phyloP scores from a whole-genome alignment of 176 grass and related monocot genomes.

The Oryza punctata region DNA sequence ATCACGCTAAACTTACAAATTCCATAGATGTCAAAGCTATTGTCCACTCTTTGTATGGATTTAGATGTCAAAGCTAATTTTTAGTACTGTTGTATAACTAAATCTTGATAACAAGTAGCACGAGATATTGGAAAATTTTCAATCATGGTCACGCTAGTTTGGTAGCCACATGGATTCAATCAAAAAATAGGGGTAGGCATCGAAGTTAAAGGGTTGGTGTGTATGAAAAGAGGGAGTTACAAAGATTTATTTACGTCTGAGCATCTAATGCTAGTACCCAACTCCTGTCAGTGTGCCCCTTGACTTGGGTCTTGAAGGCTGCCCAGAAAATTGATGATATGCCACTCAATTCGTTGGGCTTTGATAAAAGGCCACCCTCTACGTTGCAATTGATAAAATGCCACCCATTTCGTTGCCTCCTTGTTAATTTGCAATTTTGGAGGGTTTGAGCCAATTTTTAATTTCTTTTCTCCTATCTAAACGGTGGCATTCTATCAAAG shows the following conservation, averaged over 20 bases:
- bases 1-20: conserved; percentile 11
- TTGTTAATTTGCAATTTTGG: too few species aligned
- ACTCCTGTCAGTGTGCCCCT: not conserved
- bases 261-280: not conserved
- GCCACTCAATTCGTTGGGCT: too few species aligned
- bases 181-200: not conserved
- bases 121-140: not conserved
- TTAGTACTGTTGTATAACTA: not conserved
- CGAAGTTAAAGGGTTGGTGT: not conserved
- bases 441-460: too few species aligned
- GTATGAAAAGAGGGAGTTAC: not conserved
- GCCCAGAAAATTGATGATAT: too few species aligned
- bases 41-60: not conserved
- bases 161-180: not conserved
- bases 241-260: not conserved
- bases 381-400: too few species aligned
- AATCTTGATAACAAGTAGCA: not conserved
- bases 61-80: not conserved
- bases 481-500: too few species aligned
- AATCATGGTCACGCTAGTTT: not conserved
- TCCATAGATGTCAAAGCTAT: not conserved
- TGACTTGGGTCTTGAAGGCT: not conserved
- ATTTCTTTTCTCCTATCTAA: too few species aligned
- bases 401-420: too few species aligned
- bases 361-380: too few species aligned